A percentile compares a stretch with the other conserved stretches of the same genome.
These are phyloP conservation scores for Daedaleopsis nitida DNA, from an alignment of 768 basidiomycete genomes.

Conservation along the genomic window DNA sequence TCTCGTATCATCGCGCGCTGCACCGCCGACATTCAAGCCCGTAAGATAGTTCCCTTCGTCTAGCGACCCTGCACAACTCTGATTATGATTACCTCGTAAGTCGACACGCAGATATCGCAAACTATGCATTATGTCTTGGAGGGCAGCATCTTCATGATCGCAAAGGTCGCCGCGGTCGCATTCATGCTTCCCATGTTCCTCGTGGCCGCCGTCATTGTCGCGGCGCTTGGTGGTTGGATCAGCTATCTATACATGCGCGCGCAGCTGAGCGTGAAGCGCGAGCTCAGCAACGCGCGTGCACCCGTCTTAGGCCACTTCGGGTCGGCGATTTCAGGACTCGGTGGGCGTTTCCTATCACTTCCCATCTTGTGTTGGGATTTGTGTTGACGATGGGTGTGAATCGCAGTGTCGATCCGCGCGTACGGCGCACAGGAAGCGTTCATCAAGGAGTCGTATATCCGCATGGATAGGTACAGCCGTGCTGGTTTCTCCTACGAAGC, in stretches of 20 bases:
- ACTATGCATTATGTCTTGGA: slow-evolving; percentile 32
- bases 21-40: slow-evolving; percentile 60
- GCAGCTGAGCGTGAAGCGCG: slow-evolving; percentile 57
- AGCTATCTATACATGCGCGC: slow-evolving; percentile 57
- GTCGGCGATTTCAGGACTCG: slow-evolving; percentile 51
- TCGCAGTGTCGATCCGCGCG: slow-evolving; percentile 50
- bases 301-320: slow-evolving; percentile 55
- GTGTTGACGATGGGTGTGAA: neutral
- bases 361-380: neutral
- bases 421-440: slow-evolving; percentile 53
- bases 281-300: slow-evolving; percentile 52
- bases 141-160: slow-evolving; percentile 33
- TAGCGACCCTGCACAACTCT: neutral
- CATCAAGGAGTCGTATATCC: slow-evolving; percentile 41
- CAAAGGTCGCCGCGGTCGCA: slow-evolving; percentile 33
- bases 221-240: slow-evolving; percentile 41
- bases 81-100: slow-evolving; percentile 16
- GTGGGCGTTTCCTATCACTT: slow-evolving; percentile 25
- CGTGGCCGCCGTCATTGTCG: slow-evolving; percentile 39
- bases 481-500: slow-evolving; percentile 49
- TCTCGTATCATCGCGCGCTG: slow-evolving; percentile 65
- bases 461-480: slow-evolving; percentile 50
- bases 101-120: slow-evolving; percentile 38
- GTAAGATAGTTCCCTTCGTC: slow-evolving; percentile 14
- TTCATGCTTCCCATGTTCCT: slow-evolving; percentile 38